Percentiles rank a stretch among this genome's conserved stretches.
Evolutionary conservation across 352 stramenopile species (phyloP).

Genomic region (Phytophthora macrochlamydospora): DNA sequence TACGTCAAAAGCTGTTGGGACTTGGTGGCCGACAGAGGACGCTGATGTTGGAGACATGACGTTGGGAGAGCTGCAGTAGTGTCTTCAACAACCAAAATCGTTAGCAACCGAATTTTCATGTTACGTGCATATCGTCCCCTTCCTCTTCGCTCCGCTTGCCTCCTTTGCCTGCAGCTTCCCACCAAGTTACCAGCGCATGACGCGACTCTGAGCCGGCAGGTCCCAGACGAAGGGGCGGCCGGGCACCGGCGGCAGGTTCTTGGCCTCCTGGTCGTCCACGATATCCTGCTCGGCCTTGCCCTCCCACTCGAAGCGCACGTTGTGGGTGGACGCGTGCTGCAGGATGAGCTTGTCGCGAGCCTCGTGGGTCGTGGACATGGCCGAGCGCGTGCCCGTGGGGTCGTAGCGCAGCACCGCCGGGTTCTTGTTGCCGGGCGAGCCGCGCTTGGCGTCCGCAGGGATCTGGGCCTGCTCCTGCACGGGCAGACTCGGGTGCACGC

Average conservation of each 20-base stretch:
- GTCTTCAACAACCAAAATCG: no score
- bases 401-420: conserved; percentile 86
- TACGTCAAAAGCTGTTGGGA: no score
- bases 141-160: not conserved
- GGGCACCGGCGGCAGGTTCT: conserved; percentile 75
- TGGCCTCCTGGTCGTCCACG: conserved; percentile 69
- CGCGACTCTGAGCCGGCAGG: conserved; percentile 62
- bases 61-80: no score
- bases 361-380: conserved; percentile 85
- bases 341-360: conserved; percentile 75
- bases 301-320: conserved; percentile 86
- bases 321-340: conserved; percentile 72
- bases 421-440: conserved; percentile 88
- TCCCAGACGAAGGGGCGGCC: conserved; percentile 76
- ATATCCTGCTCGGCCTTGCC: conserved; percentile 70
- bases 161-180: not conserved
- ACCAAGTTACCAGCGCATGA: conserved; percentile 66
- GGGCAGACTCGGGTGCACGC: conserved; percentile 76
- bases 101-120: not conserved
- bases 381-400: conserved; percentile 83
- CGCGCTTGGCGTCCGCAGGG: conserved; percentile 65
- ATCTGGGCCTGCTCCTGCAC: conserved; percentile 63
- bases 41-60: no score
- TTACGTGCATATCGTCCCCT: conserved; percentile 14
- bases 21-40: no score